Evolutionary conservation across 768 basidiomycete species (phyloP).

Genomic region (Suillus americanus): DNA sequence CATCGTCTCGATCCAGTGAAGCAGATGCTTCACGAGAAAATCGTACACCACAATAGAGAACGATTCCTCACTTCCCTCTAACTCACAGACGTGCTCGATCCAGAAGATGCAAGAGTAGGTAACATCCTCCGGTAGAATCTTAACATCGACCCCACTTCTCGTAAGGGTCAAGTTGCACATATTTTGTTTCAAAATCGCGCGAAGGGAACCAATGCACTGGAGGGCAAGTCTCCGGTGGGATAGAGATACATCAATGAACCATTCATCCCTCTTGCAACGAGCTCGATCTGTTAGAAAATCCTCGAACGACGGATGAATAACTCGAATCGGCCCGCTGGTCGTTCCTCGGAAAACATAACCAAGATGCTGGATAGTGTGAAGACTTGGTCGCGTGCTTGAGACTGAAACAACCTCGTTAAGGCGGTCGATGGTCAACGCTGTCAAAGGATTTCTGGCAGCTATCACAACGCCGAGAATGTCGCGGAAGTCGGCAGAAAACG

Average conservation of each 20-base stretch:
- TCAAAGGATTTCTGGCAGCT: constrained; percentile 29
- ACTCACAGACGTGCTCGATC: constrained; percentile 30
- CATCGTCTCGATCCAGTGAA: constrained; percentile 37
- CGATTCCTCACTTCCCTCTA: neutral
- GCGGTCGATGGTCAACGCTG: constrained; percentile 24
- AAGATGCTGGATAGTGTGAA: constrained; percentile 30
- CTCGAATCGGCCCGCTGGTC: constrained; percentile 24
- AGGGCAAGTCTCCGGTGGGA: constrained; percentile 24
- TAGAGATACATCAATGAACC: constrained; percentile 27
- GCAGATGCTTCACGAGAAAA: constrained; percentile 26
- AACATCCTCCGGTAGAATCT: constrained; percentile 24
- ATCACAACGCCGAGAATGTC: constrained; percentile 32
- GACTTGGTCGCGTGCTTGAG: constrained; percentile 23
- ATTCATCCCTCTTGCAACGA: constrained; percentile 27
- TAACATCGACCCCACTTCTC: constrained; percentile 11
- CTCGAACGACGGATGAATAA: constrained; percentile 33
- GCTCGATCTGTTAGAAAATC: constrained; percentile 33
- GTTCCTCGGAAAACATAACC: constrained; percentile 28
- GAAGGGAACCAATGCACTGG: constrained; percentile 23
- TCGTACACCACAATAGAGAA: constrained; percentile 15
- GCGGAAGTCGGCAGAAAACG: constrained; percentile 29
- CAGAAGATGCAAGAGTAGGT: constrained; percentile 26
- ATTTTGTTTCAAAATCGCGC: constrained; percentile 23
- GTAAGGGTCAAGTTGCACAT: constrained; percentile 23
- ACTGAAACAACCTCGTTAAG: constrained; percentile 17